phyloP scores from a whole-genome alignment of 768 basidiomycete genomes.

The Tricholoma terreum region DNA sequence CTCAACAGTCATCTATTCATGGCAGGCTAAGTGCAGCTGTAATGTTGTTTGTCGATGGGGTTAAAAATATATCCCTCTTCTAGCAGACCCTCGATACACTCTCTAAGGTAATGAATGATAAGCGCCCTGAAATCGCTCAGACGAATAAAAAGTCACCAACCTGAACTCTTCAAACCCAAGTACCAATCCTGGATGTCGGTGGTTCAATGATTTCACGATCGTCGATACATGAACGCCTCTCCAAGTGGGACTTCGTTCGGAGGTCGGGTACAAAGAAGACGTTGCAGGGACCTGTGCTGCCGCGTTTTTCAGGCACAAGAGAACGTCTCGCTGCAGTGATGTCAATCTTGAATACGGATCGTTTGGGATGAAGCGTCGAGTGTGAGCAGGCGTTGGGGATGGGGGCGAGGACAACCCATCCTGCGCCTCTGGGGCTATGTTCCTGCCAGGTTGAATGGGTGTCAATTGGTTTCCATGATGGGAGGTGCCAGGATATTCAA shows the following conservation, averaged over 20 bases:
- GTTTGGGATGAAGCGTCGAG: not conserved
- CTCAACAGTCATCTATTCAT: not conserved
- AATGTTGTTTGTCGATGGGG: conserved; percentile 25
- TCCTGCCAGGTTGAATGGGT: not conserved
- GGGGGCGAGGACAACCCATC: not conserved
- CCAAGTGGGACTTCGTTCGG: conserved; percentile 2
- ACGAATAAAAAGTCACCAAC: conserved; percentile 6
- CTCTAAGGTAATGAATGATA: conserved; percentile 10
- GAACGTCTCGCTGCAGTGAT: conserved; percentile 20
- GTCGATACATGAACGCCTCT: conserved; percentile 12
- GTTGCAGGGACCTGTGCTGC: not conserved
- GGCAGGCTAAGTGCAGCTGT: conserved; percentile 8
- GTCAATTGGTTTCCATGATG: not conserved
- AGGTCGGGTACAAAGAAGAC: conserved; percentile 1
- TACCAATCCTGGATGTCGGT: not conserved
- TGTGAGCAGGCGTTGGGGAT: not conserved
- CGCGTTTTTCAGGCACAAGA: conserved; percentile 13
- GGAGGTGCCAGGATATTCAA: not conserved
- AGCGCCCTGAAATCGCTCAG: not conserved
- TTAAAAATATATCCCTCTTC: conserved; percentile 23
- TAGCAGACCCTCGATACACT: conserved; percentile 19
- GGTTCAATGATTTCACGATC: conserved; percentile 8
- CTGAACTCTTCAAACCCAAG: conserved; percentile 1
- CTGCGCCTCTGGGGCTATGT: not conserved
- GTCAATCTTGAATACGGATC: conserved; percentile 22